Evolutionary conservation across 2,329 filamentous ascomycete genomes (phyloP).

Genomic region (Aureobasidium sp.): DNA sequence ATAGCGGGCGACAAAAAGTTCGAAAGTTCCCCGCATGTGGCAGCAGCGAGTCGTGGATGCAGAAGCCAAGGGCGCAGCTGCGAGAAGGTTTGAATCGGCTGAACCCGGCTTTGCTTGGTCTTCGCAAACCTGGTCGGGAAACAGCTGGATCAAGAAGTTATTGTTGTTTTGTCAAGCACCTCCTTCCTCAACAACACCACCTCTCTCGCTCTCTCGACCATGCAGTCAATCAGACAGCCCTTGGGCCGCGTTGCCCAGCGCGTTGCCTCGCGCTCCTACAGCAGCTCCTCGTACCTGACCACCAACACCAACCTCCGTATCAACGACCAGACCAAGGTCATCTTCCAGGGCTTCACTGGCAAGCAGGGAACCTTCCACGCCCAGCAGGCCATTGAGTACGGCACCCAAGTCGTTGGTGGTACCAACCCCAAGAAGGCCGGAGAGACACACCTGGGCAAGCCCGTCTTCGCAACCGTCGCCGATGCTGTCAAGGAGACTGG

Average conservation of each 20-base stretch:
- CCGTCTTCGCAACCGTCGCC: conserved; percentile 83
- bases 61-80: background rate
- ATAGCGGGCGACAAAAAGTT: background rate
- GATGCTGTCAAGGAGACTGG: conserved; percentile 87
- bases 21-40: background rate
- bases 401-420: conserved; percentile 94
- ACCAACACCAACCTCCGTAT: conserved; percentile 70
- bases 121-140: conserved; percentile 10
- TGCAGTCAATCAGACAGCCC: conserved; percentile 71
- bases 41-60: background rate
- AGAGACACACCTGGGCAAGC: conserved; percentile 76
- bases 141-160: conserved; percentile 13
- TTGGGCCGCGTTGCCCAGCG: conserved; percentile 57
- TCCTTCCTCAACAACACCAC: background rate
- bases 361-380: conserved; percentile 75
- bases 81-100: background rate
- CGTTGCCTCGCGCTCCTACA: conserved; percentile 66
- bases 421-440: conserved; percentile 99
- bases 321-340: conserved; percentile 85
- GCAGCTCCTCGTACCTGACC: conserved; percentile 48
- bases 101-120: background rate
- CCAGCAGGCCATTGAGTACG: conserved; percentile 95
- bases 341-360: conserved; percentile 96
- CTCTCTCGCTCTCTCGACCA: conserved; percentile 39
- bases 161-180: conserved; percentile 1